Evolutionary conservation across 1,284 basidiomycete genomes (phyloP).

Genomic region (Ganoderma boninense): DNA sequence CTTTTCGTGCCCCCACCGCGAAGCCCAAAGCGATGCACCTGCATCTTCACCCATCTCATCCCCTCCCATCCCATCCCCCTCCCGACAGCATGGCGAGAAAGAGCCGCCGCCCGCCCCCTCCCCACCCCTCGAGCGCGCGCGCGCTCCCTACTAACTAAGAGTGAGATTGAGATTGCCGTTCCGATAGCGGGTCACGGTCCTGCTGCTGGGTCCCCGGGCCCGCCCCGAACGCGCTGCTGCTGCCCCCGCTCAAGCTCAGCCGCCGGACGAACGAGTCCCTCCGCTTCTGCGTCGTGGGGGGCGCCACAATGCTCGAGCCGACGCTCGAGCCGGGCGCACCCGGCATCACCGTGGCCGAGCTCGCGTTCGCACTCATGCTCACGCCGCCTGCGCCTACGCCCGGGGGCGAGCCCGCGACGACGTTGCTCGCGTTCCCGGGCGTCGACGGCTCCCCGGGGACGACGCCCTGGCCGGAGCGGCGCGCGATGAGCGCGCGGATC

Average conservation of each 20-base stretch:
- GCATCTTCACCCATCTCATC: neutral
- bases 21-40: conserved; percentile 30
- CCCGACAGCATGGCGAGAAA: conserved; percentile 2
- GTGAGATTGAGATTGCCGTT: conserved; percentile 40
- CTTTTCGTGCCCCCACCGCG: conserved; percentile 19
- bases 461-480: conserved; percentile 62
- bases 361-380: conserved; percentile 14
- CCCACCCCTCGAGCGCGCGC: neutral
- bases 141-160: conserved; percentile 2
- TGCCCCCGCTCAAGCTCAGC: conserved; percentile 40
- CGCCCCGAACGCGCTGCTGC: conserved; percentile 16
- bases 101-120: neutral
- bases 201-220: too few relatives aligned
- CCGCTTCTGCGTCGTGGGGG: conserved; percentile 9
- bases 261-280: conserved; percentile 39
- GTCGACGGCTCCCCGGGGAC: conserved; percentile 45
- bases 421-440: conserved; percentile 10
- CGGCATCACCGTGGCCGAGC: neutral
- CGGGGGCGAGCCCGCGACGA: conserved; percentile 5
- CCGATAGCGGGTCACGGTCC: conserved; percentile 32
- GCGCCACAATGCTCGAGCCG: neutral
- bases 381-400: neutral
- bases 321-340: too few relatives aligned
- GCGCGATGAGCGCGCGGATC: conserved; percentile 87
- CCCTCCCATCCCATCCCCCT: conserved; percentile 1